phyloP scores from a whole-genome alignment of 148 eudicot genomes.

The Rhododendron ferrugineum region DNA sequence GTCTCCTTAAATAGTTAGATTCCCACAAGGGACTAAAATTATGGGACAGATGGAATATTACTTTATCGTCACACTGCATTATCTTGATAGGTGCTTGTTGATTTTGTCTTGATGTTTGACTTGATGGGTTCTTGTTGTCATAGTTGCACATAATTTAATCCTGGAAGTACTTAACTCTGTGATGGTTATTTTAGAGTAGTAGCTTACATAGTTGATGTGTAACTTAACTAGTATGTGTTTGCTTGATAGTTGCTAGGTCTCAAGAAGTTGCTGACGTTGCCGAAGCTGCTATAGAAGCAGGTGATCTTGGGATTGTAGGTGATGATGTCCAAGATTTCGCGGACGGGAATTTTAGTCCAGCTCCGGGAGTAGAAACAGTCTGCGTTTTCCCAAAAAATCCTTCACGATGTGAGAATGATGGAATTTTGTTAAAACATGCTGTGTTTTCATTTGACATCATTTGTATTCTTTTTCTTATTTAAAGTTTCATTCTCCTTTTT shows the following conservation, averaged over 20 bases:
- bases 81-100: no score
- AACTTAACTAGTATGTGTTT: neutral
- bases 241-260: slow-evolving; percentile 56
- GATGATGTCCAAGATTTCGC: slow-evolving; percentile 54
- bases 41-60: no score
- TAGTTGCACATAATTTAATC: neutral
- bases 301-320: slow-evolving; percentile 64
- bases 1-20: neutral
- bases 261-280: slow-evolving; percentile 43
- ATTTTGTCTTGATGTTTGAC: neutral
- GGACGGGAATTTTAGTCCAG: slow-evolving; percentile 50
- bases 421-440: neutral
- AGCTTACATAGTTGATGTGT: neutral
- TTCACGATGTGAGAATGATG: slow-evolving; percentile 38
- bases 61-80: neutral
- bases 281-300: slow-evolving; percentile 36
- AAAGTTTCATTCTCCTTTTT: neutral
- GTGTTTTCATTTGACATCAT: neutral
- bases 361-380: slow-evolving; percentile 72
- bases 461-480: neutral
- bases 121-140: neutral
- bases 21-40: no score
- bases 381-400: slow-evolving; percentile 86
- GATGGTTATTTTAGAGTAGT: neutral
- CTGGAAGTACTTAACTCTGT: neutral